Evolutionary conservation across 306 rosid species (phyloP), one percentile per base, ranked within the genome.

Genomic region (Luffa aegyptiaca): DNA sequence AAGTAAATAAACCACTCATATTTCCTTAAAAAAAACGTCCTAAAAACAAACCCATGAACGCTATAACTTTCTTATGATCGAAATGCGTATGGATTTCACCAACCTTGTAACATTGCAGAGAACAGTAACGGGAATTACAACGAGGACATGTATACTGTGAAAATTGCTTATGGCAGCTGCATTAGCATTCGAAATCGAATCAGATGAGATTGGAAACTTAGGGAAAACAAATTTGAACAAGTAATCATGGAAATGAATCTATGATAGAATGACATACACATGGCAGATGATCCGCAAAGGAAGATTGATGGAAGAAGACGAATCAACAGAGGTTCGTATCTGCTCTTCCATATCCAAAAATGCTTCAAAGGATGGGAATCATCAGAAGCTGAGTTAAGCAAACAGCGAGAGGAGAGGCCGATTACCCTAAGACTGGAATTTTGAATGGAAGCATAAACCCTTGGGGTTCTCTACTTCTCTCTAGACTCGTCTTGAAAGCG

Each of bases 121-220:
- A 95, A 58, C 97, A 92, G 83, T 91, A 95, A 10, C 94, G 89
- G 0, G 96, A 91, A 86, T 92, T 95, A 87, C 98, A 95, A 17
- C 97, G 93, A 80, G 98, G 98, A 75, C 97, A 95, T 6, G 98
- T 91, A 82, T 92, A 95, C 41, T 91, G 93, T 26, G 97, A 95
- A 81, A 95, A 95, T 75, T 95, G 98, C 87, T 90, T 95, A 83
- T 90, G 97, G 79, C 98, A 92, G 42, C 98, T 94, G 88, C 76
- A 7, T 14, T 84, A 17, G 57, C 37, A 78, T 26, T 20, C 8
- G 9, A 5, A 52, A 21, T 12, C 11, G 9, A 83, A 41, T 52
- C 39, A 10, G 42, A 37, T 14, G 72, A 65, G 2, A 16, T 3
- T 17, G 16, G 5, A 31, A 77, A 70, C 21, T 62, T 33, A 8